Percentiles rank a stretch among this genome's conserved stretches.
These are phyloP conservation scores for Knoxia roxburghii DNA, from an alignment of 257 asterid species.

Conservation along the genomic window DNA sequence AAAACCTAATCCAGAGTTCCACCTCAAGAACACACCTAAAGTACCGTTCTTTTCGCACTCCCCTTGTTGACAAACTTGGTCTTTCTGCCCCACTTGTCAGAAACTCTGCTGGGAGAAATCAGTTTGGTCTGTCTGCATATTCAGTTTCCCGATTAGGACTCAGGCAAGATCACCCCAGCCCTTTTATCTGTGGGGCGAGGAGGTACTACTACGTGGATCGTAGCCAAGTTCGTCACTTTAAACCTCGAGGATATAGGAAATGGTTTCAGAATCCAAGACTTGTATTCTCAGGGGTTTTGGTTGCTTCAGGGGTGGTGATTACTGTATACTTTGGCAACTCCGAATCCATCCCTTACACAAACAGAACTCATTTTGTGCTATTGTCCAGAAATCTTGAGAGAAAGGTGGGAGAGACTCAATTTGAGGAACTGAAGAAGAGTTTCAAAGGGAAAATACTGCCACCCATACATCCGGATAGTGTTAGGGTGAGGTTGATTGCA, in stretches of 20 bases:
- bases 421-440: conserved; percentile 38
- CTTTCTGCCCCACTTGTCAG: conserved; percentile 22
- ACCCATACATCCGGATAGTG: conserved; percentile 83
- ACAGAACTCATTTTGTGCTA: conserved; percentile 81
- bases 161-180: conserved; percentile 25
- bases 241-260: conserved; percentile 58
- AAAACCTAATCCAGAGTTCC: conserved; percentile 22
- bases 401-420: conserved; percentile 59
- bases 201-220: conserved; percentile 69
- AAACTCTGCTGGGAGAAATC: background rate
- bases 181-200: conserved; percentile 51
- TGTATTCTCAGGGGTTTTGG: conserved; percentile 28
- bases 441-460: conserved; percentile 76
- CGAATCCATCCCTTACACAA: conserved; percentile 80
- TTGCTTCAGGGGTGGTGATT: conserved; percentile 64
- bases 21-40: background rate
- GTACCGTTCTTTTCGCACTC: background rate
- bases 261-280: conserved; percentile 66
- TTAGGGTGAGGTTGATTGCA: conserved; percentile 64
- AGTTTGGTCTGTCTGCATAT: conserved; percentile 27
- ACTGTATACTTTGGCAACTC: conserved; percentile 69
- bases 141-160: conserved; percentile 27
- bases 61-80: conserved; percentile 9
- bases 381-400: conserved; percentile 52
- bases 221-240: conserved; percentile 51